Base-by-base conservation (phyloP, 305 asterid species). In the Solanum hybrid region DNA sequence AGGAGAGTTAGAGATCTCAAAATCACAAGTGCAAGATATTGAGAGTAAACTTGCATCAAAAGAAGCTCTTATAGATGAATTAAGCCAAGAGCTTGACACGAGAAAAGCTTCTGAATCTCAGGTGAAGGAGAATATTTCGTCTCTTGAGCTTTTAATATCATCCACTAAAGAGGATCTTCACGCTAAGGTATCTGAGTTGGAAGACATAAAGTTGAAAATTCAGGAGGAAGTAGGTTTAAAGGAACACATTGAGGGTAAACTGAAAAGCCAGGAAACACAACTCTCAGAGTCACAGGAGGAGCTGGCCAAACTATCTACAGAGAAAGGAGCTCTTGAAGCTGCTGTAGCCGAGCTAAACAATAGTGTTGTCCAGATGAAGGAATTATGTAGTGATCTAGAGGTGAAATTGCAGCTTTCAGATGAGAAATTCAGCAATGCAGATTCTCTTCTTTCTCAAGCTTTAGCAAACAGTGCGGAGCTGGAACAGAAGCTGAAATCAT, bases 361-460 rank as follows among this genome's bases (percentile, higher is more conserved):
- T 72, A 92, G 93, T 64, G 87, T 90, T 72, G 89, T 91, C 89
- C 94, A 92, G 91, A 90, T 94, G 95, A 96, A 96, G 93, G 99
- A 94, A 90, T 66, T 94, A 40, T 94, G 95, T 92, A 90, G 90
- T 87, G 98, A 95, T 20, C 98, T 97, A 11, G 97, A 97, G 92
- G 95, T 93, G 7, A 95, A 93, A 94, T 89, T 95, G 96, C 94
- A 93, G 92, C 91, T 91, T 64, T 96, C 99, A 0, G 96, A 95
- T 31, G 97, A 96, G 69, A 95, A 96, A 80, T 95, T 94, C 91
- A 38, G 88, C 91, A 95, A 94, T 88, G 92, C 96, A 10, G 95
- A 96, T 92, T 91, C 96, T 89, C 98, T 95, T 88, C 91, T 96
- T 75, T 91, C 96, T 36, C 96, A 94, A 94, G 96, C 98, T 87